Conservation (phyloP, 2,329 filamentous ascomycete genomes). For the Paracoccidioides brasiliensis region DNA sequence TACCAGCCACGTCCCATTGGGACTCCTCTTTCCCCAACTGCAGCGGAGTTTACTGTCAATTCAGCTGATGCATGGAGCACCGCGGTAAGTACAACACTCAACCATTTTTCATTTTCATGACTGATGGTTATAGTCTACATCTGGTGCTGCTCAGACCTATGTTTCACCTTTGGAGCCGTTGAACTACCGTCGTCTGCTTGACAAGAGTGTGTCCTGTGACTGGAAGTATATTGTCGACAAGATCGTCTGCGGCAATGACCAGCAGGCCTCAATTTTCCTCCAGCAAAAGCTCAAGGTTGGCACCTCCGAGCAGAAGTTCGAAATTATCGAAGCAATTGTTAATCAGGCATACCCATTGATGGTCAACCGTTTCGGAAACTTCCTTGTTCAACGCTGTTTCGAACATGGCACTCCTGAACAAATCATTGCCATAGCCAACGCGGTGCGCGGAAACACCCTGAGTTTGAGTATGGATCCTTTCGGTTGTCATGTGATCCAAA, state of each 20-base stretch:
- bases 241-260: constrained; percentile 98
- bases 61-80: constrained; percentile 22
- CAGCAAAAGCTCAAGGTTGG: constrained; percentile 98
- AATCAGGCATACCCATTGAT: constrained; percentile 89
- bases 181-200: constrained; percentile 88
- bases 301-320: constrained; percentile 87
- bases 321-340: constrained; percentile 93
- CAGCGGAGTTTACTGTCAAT: constrained; percentile 52
- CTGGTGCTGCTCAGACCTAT: constrained; percentile 58
- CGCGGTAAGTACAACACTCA: constrained; percentile 39
- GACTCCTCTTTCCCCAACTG: constrained; percentile 58
- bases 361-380: constrained; percentile 98
- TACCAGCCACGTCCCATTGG: constrained; percentile 47
- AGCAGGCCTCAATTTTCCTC: constrained; percentile 96
- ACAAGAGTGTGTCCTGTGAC: constrained; percentile 93
- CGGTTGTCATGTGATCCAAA: constrained; percentile 95
- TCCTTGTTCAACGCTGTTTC: constrained; percentile 95
- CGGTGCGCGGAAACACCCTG: constrained; percentile 86
- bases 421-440: constrained; percentile 84
- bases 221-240: constrained; percentile 99
- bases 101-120: constrained; percentile 9
- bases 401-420: constrained; percentile 94
- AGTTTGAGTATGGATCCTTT: constrained; percentile 97
- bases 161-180: constrained; percentile 78
- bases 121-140: constrained; percentile 29